Percentiles rank a stretch among this genome's conserved stretches.
Conservation (phyloP, 352 stramenopile species). For the Phytophthora cajani region DNA sequence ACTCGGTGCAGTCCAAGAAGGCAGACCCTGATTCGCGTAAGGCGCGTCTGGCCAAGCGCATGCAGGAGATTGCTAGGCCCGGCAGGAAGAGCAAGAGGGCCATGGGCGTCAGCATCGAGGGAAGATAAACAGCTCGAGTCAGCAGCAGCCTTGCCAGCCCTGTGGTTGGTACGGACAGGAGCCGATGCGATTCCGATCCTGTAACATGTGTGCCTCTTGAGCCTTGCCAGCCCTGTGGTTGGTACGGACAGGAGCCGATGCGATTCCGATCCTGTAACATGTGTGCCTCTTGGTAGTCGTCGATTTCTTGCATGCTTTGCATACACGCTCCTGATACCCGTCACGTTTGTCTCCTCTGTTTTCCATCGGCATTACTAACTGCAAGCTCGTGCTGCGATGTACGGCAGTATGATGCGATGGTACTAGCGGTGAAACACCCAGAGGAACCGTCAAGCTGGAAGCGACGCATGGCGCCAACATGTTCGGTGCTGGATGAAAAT, state of each 20-base stretch:
- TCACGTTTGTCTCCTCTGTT: conserved; percentile 1
- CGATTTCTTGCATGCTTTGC: conserved; percentile 32
- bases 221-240: conserved; percentile 15
- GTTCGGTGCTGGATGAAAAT: conserved; percentile 24
- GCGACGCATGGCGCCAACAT: conserved; percentile 14
- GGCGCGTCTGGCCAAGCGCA: conserved; percentile 82
- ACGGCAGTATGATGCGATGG: neutral
- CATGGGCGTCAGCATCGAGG: conserved; percentile 82
- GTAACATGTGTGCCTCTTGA: conserved; percentile 25
- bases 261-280: conserved; percentile 24
- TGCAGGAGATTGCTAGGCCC: conserved; percentile 85
- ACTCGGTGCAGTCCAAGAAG: conserved; percentile 65
- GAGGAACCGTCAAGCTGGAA: conserved; percentile 16
- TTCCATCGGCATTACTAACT: conserved; percentile 22
- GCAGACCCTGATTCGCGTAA: conserved; percentile 81
- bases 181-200: conserved; percentile 17
- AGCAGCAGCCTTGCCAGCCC: conserved; percentile 10
- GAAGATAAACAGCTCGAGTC: conserved; percentile 54
- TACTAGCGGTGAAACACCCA: conserved; percentile 19
- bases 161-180: conserved; percentile 11
- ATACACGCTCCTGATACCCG: conserved; percentile 28
- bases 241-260: conserved; percentile 8
- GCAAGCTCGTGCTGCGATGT: neutral
- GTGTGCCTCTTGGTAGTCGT: conserved; percentile 28
- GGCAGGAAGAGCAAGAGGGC: conserved; percentile 82